Base-by-base conservation (phyloP, 2,329 filamentous ascomycete species). In the Rhynchosporium secalis region DNA sequence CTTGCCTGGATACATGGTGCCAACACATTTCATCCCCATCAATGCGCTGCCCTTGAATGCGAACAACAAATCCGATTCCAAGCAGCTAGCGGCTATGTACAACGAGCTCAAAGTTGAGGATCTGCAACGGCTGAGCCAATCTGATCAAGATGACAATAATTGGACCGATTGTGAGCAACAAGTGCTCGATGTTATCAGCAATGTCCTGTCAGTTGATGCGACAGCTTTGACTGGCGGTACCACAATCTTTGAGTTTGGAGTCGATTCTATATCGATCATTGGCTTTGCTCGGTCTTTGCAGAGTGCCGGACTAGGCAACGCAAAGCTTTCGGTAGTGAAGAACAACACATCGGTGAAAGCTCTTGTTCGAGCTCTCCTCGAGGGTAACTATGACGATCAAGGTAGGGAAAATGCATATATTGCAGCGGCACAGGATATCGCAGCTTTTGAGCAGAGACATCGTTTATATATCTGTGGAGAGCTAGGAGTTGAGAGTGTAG, bases 51-150 rank as follows among this genome's bases (percentile, higher is more conserved):
- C 93, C 0, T 79, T 97, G 0, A 96, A 91, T 1, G 79, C 90
- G 6, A 97, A 96, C 74, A 96, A 96, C 75, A 97, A 97, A 73
- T 88, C 89, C 0, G 92, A 97, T 70, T 80, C 82, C 6, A 94
- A 89, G 70, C 79, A 81, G 41, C 76, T 97, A 2, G 87, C 83
- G 62, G 75, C 76, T 0, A 75, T 96, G 1, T 96, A 94, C 70
- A 76, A 82, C 9, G 76, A 78, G 0, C 72, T 94, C 3, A 80
- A 83, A 41, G 51, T 71, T 0, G 83, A 86, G 40, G 78, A 87
- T 8, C 76, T 96, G 26, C 85, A 91, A 65, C 76, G 76, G 1
- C 75, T 90, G 3, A 80, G 80, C 1, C 75, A 36, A 65, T 75
- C 60, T 66, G 70, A 26, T 64, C 68, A 38, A 64, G 66, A 61